These are phyloP conservation scores for Paecilomyces variotii DNA, from an alignment of 2,329 filamentous ascomycete genomes.

Conservation along the genomic window DNA sequence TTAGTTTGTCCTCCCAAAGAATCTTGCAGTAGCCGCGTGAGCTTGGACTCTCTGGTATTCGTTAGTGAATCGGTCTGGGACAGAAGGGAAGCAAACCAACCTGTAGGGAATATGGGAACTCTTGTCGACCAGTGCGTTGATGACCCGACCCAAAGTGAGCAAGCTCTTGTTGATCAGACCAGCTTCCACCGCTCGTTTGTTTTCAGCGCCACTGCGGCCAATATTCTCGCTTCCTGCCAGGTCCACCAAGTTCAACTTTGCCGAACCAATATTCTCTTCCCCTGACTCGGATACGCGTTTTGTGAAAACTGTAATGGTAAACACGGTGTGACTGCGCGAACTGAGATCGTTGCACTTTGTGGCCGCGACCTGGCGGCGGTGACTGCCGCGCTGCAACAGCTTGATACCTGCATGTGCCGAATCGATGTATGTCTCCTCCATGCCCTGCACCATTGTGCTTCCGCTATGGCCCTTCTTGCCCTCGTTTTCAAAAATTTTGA, in stretches of 20 bases:
- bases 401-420: constrained; percentile 78
- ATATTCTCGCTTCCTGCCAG: constrained; percentile 97
- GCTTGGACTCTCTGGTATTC: constrained; percentile 75
- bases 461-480: constrained; percentile 64
- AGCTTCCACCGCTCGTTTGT: constrained; percentile 92
- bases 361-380: constrained; percentile 94
- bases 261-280: constrained; percentile 81
- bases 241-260: constrained; percentile 94
- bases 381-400: constrained; percentile 77
- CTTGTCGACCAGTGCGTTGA: constrained; percentile 91
- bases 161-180: constrained; percentile 97
- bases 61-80: neutral
- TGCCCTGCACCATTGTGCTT: constrained; percentile 85
- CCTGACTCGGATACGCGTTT: constrained; percentile 74
- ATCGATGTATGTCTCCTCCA: constrained; percentile 94
- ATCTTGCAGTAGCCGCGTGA: constrained; percentile 90
- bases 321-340: constrained; percentile 93
- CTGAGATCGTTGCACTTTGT: constrained; percentile 99
- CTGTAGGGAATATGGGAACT: constrained; percentile 77
- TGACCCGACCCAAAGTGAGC: constrained; percentile 88
- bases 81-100: constrained; percentile 10
- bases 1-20: constrained; percentile 93
- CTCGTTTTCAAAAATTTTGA: constrained; percentile 89
- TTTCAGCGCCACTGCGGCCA: constrained; percentile 90
- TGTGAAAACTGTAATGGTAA: constrained; percentile 87